These are phyloP conservation scores for Catunica adiposa DNA, from an alignment of 2,329 filamentous ascomycete species.

Conservation along the genomic window DNA sequence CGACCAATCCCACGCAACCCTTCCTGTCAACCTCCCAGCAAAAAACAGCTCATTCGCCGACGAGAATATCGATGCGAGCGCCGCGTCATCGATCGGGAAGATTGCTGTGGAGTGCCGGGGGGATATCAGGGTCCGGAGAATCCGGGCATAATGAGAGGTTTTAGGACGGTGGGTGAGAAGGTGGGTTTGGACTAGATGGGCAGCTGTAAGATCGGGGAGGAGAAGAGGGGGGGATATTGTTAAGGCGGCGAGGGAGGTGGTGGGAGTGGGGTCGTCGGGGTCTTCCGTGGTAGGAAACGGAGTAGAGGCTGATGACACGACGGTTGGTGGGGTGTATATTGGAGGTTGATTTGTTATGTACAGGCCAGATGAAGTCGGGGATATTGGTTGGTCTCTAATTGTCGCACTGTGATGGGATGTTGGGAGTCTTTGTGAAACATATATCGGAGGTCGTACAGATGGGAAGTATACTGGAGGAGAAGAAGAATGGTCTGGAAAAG, in stretches of 20 bases:
- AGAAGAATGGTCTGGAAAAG: background rate
- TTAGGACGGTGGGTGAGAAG: conserved; percentile 29
- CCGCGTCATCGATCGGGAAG: conserved; percentile 39
- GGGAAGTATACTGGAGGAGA: too few relatives aligned
- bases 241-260: conserved; percentile 17
- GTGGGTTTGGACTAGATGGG: conserved; percentile 31
- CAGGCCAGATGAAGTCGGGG: conserved; percentile 15
- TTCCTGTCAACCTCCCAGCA: conserved; percentile 34
- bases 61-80: conserved; percentile 40
- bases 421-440: background rate
- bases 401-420: background rate
- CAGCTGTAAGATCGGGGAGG: conserved; percentile 31
- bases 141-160: conserved; percentile 38
- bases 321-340: too few relatives aligned
- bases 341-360: too few relatives aligned
- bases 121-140: conserved; percentile 40
- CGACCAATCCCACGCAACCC: conserved; percentile 48
- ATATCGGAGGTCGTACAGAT: too few relatives aligned
- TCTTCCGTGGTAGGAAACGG: too few relatives aligned
- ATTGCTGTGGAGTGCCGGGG: conserved; percentile 30
- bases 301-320: too few relatives aligned
- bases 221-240: conserved; percentile 22
- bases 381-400: background rate
- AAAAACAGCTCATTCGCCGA: conserved; percentile 49
- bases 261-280: conserved; percentile 17